These are phyloP conservation scores for Pseudoperonospora humuli DNA, from an alignment of 352 stramenopile species.

Conservation along the genomic window DNA sequence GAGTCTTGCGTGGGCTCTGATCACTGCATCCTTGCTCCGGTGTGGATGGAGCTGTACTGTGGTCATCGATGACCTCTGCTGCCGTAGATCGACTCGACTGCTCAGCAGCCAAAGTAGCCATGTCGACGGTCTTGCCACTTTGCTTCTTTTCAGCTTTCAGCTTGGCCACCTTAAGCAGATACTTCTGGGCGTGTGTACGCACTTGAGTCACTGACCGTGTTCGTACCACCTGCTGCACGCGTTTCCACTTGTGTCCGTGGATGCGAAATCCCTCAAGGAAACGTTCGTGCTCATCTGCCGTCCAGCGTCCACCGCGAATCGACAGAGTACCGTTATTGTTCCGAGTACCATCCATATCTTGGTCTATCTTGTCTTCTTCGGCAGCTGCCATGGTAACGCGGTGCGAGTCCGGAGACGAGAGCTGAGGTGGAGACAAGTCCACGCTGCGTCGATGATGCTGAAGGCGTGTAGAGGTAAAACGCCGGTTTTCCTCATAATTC, in stretches of 20 bases:
- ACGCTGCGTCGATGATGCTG: constrained; percentile 16
- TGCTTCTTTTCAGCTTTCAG: constrained; percentile 79
- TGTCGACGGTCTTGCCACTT: constrained; percentile 21
- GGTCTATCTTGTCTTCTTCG: constrained; percentile 58
- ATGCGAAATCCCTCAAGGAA: constrained; percentile 82
- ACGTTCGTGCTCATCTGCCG: constrained; percentile 77
- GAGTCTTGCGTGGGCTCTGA: constrained; percentile 24
- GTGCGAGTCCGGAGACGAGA: constrained; percentile 23
- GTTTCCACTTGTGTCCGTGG: constrained; percentile 87
- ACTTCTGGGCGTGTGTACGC: constrained; percentile 84
- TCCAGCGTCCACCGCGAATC: constrained; percentile 79
- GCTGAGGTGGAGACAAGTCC: constrained; percentile 23
- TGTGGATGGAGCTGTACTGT: constrained; percentile 29
- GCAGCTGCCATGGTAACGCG: constrained; percentile 50
- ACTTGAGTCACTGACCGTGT: constrained; percentile 86
- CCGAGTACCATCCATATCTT: constrained; percentile 34
- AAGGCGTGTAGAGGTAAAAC: constrained; percentile 13
- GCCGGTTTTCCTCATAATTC: constrained; percentile 25
- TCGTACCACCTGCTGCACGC: constrained; percentile 82
- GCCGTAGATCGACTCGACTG: not conserved
- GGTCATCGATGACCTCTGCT: constrained; percentile 17
- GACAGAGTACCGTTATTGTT: constrained; percentile 20
- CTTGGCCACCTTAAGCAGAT: constrained; percentile 86
- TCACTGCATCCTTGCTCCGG: constrained; percentile 20
- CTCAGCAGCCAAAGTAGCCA: constrained; percentile 20